These are phyloP conservation scores for Boletus subluridellus DNA, from an alignment of 1,284 basidiomycete genomes.

Conservation along the genomic window DNA sequence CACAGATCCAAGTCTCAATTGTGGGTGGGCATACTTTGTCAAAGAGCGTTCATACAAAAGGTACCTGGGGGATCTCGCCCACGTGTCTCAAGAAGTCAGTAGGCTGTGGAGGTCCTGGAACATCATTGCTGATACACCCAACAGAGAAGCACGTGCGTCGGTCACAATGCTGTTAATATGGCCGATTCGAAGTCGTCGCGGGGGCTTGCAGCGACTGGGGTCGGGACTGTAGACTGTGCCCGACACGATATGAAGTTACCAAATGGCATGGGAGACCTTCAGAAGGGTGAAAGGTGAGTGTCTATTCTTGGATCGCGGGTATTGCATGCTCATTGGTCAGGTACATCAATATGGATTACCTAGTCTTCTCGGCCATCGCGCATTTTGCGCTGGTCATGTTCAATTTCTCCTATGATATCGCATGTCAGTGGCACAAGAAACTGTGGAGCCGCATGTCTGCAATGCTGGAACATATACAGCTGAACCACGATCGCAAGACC, in stretches of 20 bases:
- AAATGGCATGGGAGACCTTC: not conserved
- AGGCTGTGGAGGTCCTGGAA: not conserved
- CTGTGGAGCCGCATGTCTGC: not conserved
- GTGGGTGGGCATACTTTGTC: not conserved
- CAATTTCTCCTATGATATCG: not conserved
- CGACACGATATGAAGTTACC: not conserved
- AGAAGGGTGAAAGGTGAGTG: not conserved
- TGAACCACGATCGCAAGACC: not conserved
- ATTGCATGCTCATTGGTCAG: not conserved
- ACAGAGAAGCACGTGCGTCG: not conserved
- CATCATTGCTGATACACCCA: not conserved
- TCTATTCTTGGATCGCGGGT: not conserved
- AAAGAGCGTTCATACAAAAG: too few species aligned
- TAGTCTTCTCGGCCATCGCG: not conserved
- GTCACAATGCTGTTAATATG: constrained; percentile 4
- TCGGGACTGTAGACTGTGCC: not conserved
- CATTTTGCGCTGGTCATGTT: not conserved
- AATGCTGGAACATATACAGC: not conserved
- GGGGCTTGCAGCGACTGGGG: not conserved
- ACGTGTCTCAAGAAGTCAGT: not conserved
- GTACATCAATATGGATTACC: not conserved
- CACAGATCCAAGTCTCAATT: not conserved
- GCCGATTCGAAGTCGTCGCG: not conserved
- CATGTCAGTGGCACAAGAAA: not conserved
- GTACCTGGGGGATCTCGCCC: too few species aligned